These are phyloP conservation scores for Trypanosoma brucei DNA, from an alignment of 208 protist genomes.

Conservation along the genomic window DNA sequence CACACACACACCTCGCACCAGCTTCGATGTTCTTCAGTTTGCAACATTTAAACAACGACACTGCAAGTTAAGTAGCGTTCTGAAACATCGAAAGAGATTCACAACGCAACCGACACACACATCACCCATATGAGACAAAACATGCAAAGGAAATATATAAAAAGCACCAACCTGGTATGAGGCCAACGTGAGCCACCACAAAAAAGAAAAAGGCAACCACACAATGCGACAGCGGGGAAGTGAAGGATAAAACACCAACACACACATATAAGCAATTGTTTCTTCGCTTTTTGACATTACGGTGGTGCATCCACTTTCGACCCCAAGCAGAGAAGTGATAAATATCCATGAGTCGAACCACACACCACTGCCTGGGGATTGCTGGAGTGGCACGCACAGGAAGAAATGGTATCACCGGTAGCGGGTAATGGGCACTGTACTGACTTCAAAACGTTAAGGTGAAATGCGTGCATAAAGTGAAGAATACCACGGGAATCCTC, in stretches of 20 bases:
- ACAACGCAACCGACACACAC: too few species aligned
- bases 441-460: conserved; percentile 43
- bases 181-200: neutral
- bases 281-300: too few species aligned
- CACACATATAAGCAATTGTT: neutral
- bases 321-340: conserved; percentile 26
- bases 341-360: conserved; percentile 26
- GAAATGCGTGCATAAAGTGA: conserved; percentile 76
- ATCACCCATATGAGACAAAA: too few species aligned
- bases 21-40: too few species aligned
- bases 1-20: too few species aligned
- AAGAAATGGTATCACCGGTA: conserved; percentile 39
- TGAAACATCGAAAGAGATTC: too few species aligned
- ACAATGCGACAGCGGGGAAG: too few species aligned
- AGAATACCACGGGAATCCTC: conserved; percentile 23
- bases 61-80: too few species aligned
- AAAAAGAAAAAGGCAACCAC: neutral
- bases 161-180: neutral
- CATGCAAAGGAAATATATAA: neutral
- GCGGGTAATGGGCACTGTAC: conserved; percentile 35
- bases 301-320: too few species aligned
- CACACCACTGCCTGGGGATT: conserved; percentile 69
- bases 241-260: neutral
- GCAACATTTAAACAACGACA: too few species aligned
- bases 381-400: conserved; percentile 33